Conservation (phyloP, 768 basidiomycete species). For the Pulveroboletus sp. region DNA sequence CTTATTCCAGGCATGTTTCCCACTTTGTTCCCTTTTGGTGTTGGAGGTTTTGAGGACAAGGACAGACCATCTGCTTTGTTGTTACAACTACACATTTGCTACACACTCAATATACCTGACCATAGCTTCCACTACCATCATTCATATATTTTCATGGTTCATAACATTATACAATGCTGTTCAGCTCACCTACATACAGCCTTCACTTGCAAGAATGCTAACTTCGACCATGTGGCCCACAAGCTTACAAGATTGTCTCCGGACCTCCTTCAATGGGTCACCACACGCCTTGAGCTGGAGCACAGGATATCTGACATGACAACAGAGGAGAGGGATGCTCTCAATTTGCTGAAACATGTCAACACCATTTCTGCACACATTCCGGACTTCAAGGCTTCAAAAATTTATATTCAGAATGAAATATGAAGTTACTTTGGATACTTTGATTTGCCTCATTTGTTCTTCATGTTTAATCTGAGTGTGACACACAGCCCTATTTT, state of each 20-base stretch:
- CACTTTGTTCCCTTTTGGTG: slow-evolving; percentile 29
- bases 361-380: slow-evolving; percentile 29
- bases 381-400: slow-evolving; percentile 31
- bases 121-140: not conserved
- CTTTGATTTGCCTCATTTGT: slow-evolving; percentile 29
- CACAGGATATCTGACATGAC: not conserved
- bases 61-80: not conserved
- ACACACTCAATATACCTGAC: not conserved
- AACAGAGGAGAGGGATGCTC: slow-evolving; percentile 1
- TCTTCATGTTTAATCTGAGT: slow-evolving; percentile 26
- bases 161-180: not conserved
- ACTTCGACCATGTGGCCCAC: not conserved
- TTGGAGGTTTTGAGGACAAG: slow-evolving; percentile 30
- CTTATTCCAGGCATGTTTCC: slow-evolving; percentile 32
- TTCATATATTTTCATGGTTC: not conserved
- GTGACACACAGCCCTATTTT: slow-evolving; percentile 26
- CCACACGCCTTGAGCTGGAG: not conserved
- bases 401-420: slow-evolving; percentile 20
- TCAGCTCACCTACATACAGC: not conserved
- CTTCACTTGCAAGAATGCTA: not conserved
- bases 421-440: slow-evolving; percentile 28
- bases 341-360: slow-evolving; percentile 24
- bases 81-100: not conserved
- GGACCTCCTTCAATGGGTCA: not conserved
- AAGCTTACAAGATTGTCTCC: not conserved